A percentile compares a stretch with the other conserved stretches of the same genome.
phyloP scores from a whole-genome alignment of 75 land plant genomes.

The Azolla pinnata region DNA sequence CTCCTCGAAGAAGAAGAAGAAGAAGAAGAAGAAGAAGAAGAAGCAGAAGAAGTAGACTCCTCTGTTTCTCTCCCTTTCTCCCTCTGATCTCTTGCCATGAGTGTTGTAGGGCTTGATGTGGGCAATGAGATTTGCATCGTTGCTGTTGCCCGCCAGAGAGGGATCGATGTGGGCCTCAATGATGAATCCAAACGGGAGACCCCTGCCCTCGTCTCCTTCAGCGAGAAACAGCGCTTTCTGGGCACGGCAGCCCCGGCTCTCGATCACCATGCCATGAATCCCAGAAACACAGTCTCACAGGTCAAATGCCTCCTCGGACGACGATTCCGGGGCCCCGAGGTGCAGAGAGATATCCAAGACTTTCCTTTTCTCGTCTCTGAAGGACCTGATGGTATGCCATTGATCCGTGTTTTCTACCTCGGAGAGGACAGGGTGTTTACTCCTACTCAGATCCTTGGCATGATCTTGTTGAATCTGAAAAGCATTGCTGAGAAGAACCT shows the following conservation, averaged over 20 bases:
- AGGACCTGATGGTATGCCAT: conserved; percentile 35
- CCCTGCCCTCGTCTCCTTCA: conserved; percentile 70
- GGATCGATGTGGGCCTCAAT: conserved; percentile 74
- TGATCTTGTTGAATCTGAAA: conserved; percentile 40
- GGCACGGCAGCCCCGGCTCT: conserved; percentile 76
- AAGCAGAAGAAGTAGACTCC: too few species aligned
- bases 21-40: too few species aligned
- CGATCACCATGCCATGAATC: conserved; percentile 40
- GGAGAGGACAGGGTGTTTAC: conserved; percentile 25
- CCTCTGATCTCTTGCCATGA: conserved; percentile 26
- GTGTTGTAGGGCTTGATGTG: conserved; percentile 74
- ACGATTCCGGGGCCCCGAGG: conserved; percentile 52
- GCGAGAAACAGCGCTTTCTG: conserved; percentile 81
- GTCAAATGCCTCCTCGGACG: conserved; percentile 65
- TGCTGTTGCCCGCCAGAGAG: conserved; percentile 73
- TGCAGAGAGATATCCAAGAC: conserved; percentile 30
- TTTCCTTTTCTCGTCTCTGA: conserved; percentile 38
- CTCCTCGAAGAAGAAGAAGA: too few species aligned
- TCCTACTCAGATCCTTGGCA: conserved; percentile 41
- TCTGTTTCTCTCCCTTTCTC: background rate
- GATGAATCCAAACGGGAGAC: conserved; percentile 85
- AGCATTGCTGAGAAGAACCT: conserved; percentile 60
- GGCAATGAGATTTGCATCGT: conserved; percentile 80
- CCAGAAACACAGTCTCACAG: conserved; percentile 62
- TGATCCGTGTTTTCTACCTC: conserved; percentile 31